These are phyloP conservation scores for Puccinellia tenuiflora DNA, from an alignment of 176 grass and related monocot genomes.

Conservation along the genomic window DNA sequence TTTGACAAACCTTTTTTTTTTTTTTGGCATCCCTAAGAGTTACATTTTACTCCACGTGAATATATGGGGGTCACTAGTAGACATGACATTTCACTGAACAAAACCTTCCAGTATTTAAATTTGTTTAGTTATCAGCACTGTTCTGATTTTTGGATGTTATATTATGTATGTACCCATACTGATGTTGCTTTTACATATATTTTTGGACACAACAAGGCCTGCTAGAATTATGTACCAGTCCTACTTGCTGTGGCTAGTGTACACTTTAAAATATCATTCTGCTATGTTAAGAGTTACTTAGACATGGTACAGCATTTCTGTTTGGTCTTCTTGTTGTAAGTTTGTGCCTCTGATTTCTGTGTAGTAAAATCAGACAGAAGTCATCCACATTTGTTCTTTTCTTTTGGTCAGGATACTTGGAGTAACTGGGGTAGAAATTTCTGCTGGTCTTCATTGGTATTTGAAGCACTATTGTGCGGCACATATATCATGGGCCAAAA, in stretches of 20 bases:
- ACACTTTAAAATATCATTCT: not conserved
- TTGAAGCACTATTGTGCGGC: conserved; percentile 50
- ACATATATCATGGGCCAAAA: conserved; percentile 72
- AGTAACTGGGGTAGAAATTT: conserved; percentile 59
- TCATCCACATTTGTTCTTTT: conserved; percentile 6
- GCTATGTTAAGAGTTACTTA: not conserved
- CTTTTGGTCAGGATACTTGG: conserved; percentile 51
- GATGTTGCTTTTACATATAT: not conserved
- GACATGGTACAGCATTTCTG: not conserved
- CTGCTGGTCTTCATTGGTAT: conserved; percentile 72
- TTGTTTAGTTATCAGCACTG: not conserved
- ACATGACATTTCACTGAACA: not conserved
- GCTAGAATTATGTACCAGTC: not conserved
- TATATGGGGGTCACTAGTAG: not conserved
- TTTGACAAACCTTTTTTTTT: not conserved
- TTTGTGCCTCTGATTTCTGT: not conserved
- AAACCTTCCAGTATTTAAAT: not conserved
- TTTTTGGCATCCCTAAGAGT: not conserved
- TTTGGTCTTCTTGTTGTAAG: not conserved
- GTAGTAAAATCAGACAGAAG: not conserved
- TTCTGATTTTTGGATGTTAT: not conserved
- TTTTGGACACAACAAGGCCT: not conserved
- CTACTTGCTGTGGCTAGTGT: not conserved
- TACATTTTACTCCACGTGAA: not conserved
- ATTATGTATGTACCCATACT: not conserved